Conservation (phyloP, 768 basidiomycete species). For the Boletus coccyginus region DNA sequence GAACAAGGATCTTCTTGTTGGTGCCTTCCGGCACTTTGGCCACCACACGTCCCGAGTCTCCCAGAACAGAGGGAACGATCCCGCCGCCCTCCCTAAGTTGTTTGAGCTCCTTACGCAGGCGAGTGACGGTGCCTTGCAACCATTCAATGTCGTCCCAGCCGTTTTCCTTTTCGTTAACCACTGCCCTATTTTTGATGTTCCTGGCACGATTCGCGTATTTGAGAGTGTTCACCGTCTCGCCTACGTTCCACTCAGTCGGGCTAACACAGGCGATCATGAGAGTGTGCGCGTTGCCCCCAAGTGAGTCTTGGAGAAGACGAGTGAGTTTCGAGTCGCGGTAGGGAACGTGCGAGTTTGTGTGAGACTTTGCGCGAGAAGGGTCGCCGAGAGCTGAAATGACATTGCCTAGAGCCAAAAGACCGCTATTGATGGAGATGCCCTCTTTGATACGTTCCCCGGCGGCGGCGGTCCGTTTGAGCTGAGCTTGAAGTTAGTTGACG, state of each 20-base stretch:
- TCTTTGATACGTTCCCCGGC: conserved; percentile 96
- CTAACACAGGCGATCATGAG: conserved; percentile 99
- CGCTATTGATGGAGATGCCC: conserved; percentile 98
- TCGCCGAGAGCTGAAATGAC: conserved; percentile 98
- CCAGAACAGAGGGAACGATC: conserved; percentile 22
- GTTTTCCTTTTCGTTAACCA: conserved; percentile 91
- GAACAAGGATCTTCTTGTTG: conserved; percentile 72
- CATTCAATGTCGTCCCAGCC: conserved; percentile 99
- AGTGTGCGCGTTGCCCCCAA: conserved; percentile 96
- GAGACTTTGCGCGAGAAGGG: conserved; percentile 79
- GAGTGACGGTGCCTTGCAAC: conserved; percentile 82
- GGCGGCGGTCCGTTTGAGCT: conserved; percentile 96
- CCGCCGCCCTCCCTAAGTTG: conserved; percentile 65
- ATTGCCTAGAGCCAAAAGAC: conserved; percentile 93
- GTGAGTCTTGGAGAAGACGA: conserved; percentile 71
- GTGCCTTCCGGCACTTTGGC: conserved; percentile 52
- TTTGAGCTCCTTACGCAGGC: conserved; percentile 86
- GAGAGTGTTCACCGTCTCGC: conserved; percentile 91
- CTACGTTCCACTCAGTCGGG: conserved; percentile 92
- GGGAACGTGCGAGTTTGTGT: conserved; percentile 87
- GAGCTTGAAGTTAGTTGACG: conserved; percentile 20
- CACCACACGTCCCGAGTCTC: conserved; percentile 26
- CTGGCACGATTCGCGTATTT: conserved; percentile 97
- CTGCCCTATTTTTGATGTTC: conserved; percentile 94
- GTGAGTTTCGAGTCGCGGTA: conserved; percentile 99